These are phyloP conservation scores for Sporothrix luriei DNA, from an alignment of 2,329 filamentous ascomycete genomes.

Conservation along the genomic window DNA sequence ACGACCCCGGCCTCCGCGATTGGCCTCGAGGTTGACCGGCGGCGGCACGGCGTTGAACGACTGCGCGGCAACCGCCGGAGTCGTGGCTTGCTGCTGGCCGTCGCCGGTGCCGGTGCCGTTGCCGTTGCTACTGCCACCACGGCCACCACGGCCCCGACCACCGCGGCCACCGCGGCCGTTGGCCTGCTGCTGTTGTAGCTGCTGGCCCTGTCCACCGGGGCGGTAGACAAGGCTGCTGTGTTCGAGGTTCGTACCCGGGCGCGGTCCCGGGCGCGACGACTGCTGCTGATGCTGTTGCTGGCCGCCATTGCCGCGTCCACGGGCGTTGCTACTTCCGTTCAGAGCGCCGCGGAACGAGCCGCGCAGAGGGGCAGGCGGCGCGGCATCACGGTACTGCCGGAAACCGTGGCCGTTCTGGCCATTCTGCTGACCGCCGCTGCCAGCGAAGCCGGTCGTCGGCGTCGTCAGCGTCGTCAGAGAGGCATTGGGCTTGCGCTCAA, in stretches of 20 bases:
- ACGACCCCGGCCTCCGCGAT: slow-evolving; percentile 48
- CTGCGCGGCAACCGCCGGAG: slow-evolving; percentile 37
- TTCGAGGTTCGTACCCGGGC: slow-evolving; percentile 46
- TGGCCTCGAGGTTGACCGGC: slow-evolving; percentile 57
- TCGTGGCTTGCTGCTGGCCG: not conserved
- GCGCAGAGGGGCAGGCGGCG: slow-evolving; percentile 57
- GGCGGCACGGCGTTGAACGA: slow-evolving; percentile 62
- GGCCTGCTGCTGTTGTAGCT: slow-evolving; percentile 29
- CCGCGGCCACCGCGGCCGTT: slow-evolving; percentile 24
- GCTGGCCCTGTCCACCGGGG: slow-evolving; percentile 38
- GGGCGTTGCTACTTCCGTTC: slow-evolving; percentile 49
- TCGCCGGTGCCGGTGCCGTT: slow-evolving; percentile 3
- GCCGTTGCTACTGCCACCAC: not conserved
- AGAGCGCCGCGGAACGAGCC: slow-evolving; percentile 62
- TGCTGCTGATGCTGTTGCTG: slow-evolving; percentile 41
- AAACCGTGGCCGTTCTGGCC: slow-evolving; percentile 46
- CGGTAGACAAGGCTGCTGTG: slow-evolving; percentile 60
- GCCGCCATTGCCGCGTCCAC: slow-evolving; percentile 44
- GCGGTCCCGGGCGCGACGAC: slow-evolving; percentile 35
- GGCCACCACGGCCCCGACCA: slow-evolving; percentile 24
- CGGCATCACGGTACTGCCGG: slow-evolving; percentile 62
- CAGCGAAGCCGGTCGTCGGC: slow-evolving; percentile 50
- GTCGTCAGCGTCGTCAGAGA: slow-evolving; percentile 57
- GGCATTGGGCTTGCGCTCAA: slow-evolving; percentile 56
- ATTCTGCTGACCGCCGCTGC: slow-evolving; percentile 42